Percentiles rank a stretch among this genome's conserved stretches.
These are phyloP conservation scores for Kandelia obovata DNA, from an alignment of 345 rosid genomes.

Conservation along the genomic window DNA sequence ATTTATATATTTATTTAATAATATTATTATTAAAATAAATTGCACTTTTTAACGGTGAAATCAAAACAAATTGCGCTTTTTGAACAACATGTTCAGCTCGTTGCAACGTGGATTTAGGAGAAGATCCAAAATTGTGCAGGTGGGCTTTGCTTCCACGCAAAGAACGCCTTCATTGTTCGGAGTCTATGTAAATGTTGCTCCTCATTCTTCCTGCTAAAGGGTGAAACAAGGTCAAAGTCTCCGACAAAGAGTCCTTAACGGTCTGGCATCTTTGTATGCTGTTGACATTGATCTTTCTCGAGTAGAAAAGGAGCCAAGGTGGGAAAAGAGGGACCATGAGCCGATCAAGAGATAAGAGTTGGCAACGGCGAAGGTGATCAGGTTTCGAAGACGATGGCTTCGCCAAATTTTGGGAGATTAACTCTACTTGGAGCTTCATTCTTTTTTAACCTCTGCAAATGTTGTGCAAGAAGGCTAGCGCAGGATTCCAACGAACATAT, in stretches of 20 bases:
- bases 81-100: too few relatives aligned
- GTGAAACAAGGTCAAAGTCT: constrained; percentile 23
- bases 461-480: too few relatives aligned
- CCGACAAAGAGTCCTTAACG: constrained; percentile 24
- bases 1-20: too few relatives aligned
- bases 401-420: neutral
- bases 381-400: neutral
- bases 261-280: neutral
- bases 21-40: too few relatives aligned
- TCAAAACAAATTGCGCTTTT: too few relatives aligned
- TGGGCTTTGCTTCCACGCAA: neutral
- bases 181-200: constrained; percentile 24
- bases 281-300: neutral
- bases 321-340: neutral
- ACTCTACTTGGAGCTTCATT: neutral
- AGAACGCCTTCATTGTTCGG: constrained; percentile 25
- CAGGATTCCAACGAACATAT: too few relatives aligned
- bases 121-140: too few relatives aligned
- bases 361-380: neutral
- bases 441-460: too few relatives aligned
- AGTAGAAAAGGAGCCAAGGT: neutral
- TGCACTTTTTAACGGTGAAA: too few relatives aligned
- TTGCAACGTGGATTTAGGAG: too few relatives aligned
- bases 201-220: constrained; percentile 34
- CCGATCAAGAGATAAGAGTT: neutral